A percentile compares a stretch with the other conserved stretches of the same genome.
These are phyloP conservation scores for Golubevia pallescens DNA, from an alignment of 1,284 basidiomycete species.

Conservation along the genomic window DNA sequence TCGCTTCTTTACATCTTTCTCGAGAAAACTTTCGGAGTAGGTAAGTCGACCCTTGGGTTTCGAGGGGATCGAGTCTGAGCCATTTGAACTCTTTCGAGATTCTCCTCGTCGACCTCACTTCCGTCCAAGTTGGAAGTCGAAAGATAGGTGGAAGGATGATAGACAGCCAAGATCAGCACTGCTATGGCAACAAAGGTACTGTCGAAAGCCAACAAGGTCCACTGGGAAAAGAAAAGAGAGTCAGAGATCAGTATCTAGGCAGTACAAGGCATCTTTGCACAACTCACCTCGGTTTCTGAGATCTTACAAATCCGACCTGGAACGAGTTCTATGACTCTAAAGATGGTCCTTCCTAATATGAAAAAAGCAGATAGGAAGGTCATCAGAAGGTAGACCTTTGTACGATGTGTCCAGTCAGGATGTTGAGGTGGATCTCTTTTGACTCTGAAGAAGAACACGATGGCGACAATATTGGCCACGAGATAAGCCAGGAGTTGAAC, in stretches of 20 bases:
- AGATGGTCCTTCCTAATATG: constrained; percentile 4
- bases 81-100: too few relatives aligned
- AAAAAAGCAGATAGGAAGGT: constrained; percentile 5
- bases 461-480: constrained; percentile 11
- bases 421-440: not conserved
- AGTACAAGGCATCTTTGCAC: not conserved
- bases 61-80: too few relatives aligned
- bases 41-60: too few relatives aligned
- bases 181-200: constrained; percentile 7
- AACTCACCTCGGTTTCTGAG: constrained; percentile 4
- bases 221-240: constrained; percentile 4
- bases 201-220: constrained; percentile 13
- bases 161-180: constrained; percentile 3
- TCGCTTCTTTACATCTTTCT: too few relatives aligned
- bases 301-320: constrained; percentile 11
- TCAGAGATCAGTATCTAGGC: not conserved
- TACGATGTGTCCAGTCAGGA: not conserved
- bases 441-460: constrained; percentile 4
- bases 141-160: constrained; percentile 6
- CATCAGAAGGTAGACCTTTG: not conserved
- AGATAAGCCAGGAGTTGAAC: constrained; percentile 13
- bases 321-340: constrained; percentile 13
- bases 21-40: too few relatives aligned
- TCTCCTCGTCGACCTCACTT: too few relatives aligned
- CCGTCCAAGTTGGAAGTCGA: not conserved